A percentile compares a stretch with the other conserved stretches of the same genome.
These are phyloP conservation scores for Tetrahymena thermophila DNA, from an alignment of 73 alveolate species.

Conservation along the genomic window DNA sequence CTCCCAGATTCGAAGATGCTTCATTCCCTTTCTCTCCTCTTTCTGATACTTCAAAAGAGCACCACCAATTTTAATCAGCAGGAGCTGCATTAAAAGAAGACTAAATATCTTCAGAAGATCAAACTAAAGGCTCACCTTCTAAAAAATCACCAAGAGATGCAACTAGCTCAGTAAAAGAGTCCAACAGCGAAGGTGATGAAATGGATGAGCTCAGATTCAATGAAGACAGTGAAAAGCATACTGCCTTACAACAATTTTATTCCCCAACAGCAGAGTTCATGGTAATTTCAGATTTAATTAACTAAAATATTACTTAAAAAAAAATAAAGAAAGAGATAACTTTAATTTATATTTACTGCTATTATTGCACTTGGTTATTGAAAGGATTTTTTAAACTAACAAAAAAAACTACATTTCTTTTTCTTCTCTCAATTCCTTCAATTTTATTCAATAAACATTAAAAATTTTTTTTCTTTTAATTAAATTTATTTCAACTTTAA, in stretches of 20 bases:
- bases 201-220: background rate
- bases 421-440: too few relatives aligned
- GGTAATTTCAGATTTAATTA: background rate
- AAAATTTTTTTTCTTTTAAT: too few relatives aligned
- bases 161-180: background rate
- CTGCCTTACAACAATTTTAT: background rate
- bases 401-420: too few relatives aligned
- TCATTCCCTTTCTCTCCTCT: background rate
- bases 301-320: too few relatives aligned
- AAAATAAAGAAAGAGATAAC: too few relatives aligned
- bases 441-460: too few relatives aligned
- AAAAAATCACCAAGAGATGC: background rate
- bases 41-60: background rate
- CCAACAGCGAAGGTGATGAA: background rate
- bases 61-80: background rate
- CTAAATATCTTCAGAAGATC: background rate
- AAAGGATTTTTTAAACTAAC: too few relatives aligned
- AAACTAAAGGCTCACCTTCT: background rate
- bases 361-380: too few relatives aligned
- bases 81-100: background rate
- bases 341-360: too few relatives aligned
- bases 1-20: background rate
- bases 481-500: too few relatives aligned
- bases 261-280: background rate
- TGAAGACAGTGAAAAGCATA: background rate